Base-by-base conservation (phyloP, 2,329 filamentous ascomycete genomes). In the Monosporascus sp. region DNA sequence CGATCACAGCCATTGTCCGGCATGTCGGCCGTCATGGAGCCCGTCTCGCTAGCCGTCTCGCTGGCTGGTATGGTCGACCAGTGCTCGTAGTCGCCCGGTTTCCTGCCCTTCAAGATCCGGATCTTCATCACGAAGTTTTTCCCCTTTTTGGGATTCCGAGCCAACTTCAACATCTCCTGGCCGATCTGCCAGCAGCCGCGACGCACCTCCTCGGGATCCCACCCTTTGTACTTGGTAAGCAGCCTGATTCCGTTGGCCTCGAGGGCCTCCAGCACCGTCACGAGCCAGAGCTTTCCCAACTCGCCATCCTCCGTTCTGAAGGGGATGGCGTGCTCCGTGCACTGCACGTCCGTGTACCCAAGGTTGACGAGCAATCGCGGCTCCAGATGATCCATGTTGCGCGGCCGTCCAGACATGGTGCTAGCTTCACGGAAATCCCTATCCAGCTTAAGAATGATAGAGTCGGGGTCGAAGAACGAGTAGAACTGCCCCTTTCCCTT, bases 201-300 rank as follows among this genome's bases (percentile, higher is more conserved):
- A 47, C 76, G 74, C 53, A 78, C 79, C 36, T 74, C 68, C 1
- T 78, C 72, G 0, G 76, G 67, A 22, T 77, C 73, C 79, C 79
- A 83, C 7, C 70, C 76, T 68, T 80, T 74, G 48, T 79, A 70
- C 57, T 73, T 75, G 1, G 79, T 83, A 53, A 83, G 69, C 11
- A 77, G 70, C 36, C 81, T 72, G 56, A 83, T 62, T 41, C 69
- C 74, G 35, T 68, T 63, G 11, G 78, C 72, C 62, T 82, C 80
- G 31, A 81, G 62, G 3, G 74, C 73, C 52, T 81, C 78, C 35
- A 82, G 67, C 54, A 77, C 73, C 2, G 74, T 72, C 24, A 81
- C 74, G 35, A 82, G 69, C 78, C 78, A 82, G 48, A 81, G 74
- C 57, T 79, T 79, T 41, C 78, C 77, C 3, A 75, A 75, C 7